These are phyloP conservation scores for Epichloe gansuensis DNA, from an alignment of 2,329 filamentous ascomycete genomes.

Conservation along the genomic window DNA sequence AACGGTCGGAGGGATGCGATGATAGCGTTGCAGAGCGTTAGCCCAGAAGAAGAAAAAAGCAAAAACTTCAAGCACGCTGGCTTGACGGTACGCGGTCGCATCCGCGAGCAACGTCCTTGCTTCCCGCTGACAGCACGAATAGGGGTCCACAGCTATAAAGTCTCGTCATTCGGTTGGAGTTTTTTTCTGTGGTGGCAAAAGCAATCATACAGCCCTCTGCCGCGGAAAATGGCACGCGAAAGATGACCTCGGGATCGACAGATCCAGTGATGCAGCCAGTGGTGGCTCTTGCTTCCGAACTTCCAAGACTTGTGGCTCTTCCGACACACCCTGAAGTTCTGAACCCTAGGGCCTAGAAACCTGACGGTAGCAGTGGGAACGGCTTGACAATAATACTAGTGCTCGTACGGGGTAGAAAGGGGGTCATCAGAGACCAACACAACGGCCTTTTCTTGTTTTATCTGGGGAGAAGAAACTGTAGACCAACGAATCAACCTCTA, in stretches of 20 bases:
- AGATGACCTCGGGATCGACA: not conserved
- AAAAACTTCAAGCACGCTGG: not conserved
- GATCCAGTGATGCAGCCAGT: not conserved
- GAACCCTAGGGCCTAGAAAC: not conserved
- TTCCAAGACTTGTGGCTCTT: not conserved
- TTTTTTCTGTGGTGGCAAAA: not conserved
- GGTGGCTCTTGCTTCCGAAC: not conserved
- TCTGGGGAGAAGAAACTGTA: conserved; percentile 1
- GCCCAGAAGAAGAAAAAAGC: not conserved
- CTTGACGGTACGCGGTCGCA: not conserved
- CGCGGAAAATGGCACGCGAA: not conserved
- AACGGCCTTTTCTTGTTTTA: conserved; percentile 1
- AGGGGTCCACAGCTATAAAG: not conserved
- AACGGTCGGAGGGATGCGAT: not conserved
- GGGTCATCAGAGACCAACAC: not conserved
- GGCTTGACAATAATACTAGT: not conserved
- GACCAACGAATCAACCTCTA: conserved; percentile 1
- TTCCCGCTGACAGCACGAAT: not conserved
- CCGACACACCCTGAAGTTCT: conserved; percentile 1
- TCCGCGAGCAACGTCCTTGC: not conserved
- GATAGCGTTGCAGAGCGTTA: no score
- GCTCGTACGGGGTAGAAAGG: not conserved
- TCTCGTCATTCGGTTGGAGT: not conserved
- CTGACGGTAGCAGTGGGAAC: conserved; percentile 2
- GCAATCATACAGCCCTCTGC: not conserved